phyloP scores from a whole-genome alignment of 83 land plant species.

The Picea mariana region DNA sequence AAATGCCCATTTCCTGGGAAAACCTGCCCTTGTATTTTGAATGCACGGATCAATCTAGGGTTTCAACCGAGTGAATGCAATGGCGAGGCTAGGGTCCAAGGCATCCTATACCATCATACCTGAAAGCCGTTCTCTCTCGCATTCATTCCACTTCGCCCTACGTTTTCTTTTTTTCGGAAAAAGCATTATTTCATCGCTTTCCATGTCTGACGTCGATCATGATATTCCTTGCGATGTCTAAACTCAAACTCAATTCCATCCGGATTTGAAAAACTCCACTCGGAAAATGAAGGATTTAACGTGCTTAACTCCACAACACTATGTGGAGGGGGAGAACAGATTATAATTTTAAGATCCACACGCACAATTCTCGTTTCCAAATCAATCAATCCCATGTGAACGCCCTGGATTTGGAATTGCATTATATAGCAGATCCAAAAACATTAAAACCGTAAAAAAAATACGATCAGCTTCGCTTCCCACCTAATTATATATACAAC shows the following conservation, averaged over 20 bases:
- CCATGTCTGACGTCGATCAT: slow-evolving; percentile 18
- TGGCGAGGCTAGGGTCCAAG: too few relatives aligned
- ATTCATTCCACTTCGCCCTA: too few relatives aligned
- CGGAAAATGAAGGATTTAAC: background rate
- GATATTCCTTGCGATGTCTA: background rate
- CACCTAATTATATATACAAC: too few relatives aligned
- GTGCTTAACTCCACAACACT: slow-evolving; percentile 1
- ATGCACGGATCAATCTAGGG: slow-evolving; percentile 6
- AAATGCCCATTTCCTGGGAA: background rate
- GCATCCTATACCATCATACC: background rate
- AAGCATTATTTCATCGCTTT: slow-evolving; percentile 10
- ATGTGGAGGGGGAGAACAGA: background rate
- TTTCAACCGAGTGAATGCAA: background rate
- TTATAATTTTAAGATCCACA: background rate
- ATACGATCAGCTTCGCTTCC: too few relatives aligned
- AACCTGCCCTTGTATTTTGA: background rate
- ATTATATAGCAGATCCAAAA: background rate
- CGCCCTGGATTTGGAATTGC: slow-evolving; percentile 10
- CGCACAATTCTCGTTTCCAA: background rate
- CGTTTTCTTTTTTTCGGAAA: slow-evolving; percentile 4
- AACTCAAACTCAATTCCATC: slow-evolving; percentile 6
- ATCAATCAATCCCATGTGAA: slow-evolving; percentile 12
- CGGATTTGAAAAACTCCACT: background rate
- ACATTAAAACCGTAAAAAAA: too few relatives aligned
- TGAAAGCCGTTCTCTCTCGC: too few relatives aligned